phyloP scores from a whole-genome alignment of 306 rosid genomes.

The Vigna unguiculata region DNA sequence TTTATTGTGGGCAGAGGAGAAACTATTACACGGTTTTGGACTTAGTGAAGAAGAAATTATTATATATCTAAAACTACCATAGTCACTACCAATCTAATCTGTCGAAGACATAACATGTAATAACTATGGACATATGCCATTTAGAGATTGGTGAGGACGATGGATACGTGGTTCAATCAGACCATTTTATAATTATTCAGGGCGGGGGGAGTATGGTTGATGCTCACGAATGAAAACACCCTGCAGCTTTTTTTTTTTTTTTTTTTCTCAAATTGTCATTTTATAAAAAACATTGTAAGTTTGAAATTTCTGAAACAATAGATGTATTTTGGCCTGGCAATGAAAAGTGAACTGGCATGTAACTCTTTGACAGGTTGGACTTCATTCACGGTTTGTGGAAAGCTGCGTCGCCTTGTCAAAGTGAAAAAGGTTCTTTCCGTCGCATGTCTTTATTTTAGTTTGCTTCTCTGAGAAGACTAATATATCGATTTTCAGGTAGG shows the following conservation, averaged over 20 bases:
- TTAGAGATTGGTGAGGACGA: neutral
- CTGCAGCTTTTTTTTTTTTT: no score
- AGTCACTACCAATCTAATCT: no score
- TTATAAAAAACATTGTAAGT: neutral
- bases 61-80: neutral
- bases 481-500: constrained; percentile 75
- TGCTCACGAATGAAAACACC: neutral
- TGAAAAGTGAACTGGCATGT: constrained; percentile 32
- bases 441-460: neutral
- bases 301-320: constrained; percentile 15
- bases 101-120: no score
- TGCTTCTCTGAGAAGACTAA: constrained; percentile 24
- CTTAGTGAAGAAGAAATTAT: neutral
- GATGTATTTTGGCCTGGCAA: neutral
- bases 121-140: no score
- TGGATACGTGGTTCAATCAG: neutral
- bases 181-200: neutral
- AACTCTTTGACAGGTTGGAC: constrained; percentile 82
- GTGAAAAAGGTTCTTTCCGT: constrained; percentile 78
- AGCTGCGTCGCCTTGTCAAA: constrained; percentile 90
- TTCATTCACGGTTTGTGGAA: constrained; percentile 96
- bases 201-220: neutral
- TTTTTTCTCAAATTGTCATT: constrained; percentile 28
- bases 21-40: neutral
- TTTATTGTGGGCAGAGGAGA: neutral